Evolutionary conservation across 2,329 filamentous ascomycete genomes (phyloP), one percentile per base, ranked within the genome.

Genomic region (Calonectria pseudoreteaudii): DNA sequence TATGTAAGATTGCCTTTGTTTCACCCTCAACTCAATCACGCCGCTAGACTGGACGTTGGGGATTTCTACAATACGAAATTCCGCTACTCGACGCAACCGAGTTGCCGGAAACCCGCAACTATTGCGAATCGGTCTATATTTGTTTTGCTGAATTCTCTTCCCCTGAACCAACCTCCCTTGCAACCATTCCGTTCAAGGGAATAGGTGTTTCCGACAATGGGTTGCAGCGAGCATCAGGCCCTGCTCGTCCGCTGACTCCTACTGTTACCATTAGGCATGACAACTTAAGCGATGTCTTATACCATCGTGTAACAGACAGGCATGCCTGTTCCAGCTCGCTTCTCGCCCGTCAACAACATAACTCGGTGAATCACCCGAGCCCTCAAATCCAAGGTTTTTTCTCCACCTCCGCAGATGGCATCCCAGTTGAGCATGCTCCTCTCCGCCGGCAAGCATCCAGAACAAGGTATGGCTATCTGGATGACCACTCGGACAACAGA

Each of bases 1-100:
- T 62, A 62, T 62, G 56, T 62, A 62, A 62, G 56, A 62, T 62
- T 62, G 56, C 56, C 56, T 62, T 62, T 62, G 56, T 62, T 62
- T 62, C 56, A 62, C 36, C 23, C 34, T 38, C 56, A 62, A 62
- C 56, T 62, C 56, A 62, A 62, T 62, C 56, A 62, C 34, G 56
- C 31, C 56, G 34, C 56, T 62, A 44, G 56, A 18, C 36, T 38
- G 30, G 23, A 23, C 16, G 23, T 26, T 62, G 34, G 56, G 8
- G 56, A 38, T 28, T 62, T 16, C 20, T 41, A 62, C 56, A 41
- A 62, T 62, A 62, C 56, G 56, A 62, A 62, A 62, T 62, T 62
- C 38, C n/a, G 44, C n/a, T 47, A 18, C 44, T 2, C 36, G 26
- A 62, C 56, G 34, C 31, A 62, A 38, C 34, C 34, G 18, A 62